Percentiles rank a stretch among this genome's conserved stretches.
Evolutionary conservation across 371 early-diverging fungal genomes (phyloP).

Genomic region (Funneliformis caledonium): DNA sequence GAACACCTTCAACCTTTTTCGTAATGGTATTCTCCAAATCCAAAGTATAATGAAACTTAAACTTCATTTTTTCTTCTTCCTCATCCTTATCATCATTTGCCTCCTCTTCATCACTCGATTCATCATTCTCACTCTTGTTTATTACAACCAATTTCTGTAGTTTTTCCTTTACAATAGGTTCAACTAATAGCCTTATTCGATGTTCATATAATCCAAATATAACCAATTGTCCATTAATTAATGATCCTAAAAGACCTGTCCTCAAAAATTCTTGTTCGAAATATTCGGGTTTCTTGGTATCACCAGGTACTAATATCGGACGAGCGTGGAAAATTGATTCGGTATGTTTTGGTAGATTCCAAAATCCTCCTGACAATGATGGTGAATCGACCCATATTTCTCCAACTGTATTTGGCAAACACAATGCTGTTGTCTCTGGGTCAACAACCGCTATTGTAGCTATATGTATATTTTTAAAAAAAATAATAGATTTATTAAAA

Average conservation of each 20-base stretch:
- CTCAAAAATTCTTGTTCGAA: conserved; percentile 66
- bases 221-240: conserved; percentile 73
- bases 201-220: conserved; percentile 80
- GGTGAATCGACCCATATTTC: conserved; percentile 87
- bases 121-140: background rate
- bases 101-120: conserved; percentile 42
- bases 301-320: conserved; percentile 58
- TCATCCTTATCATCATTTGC: conserved; percentile 21
- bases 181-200: conserved; percentile 64
- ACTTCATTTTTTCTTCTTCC: conserved; percentile 51
- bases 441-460: conserved; percentile 82
- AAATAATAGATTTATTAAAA: background rate
- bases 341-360: conserved; percentile 76
- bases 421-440: conserved; percentile 76
- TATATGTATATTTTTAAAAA: conserved; percentile 29
- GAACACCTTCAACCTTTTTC: conserved; percentile 57
- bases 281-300: conserved; percentile 40
- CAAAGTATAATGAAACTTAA: conserved; percentile 57
- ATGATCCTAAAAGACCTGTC: conserved; percentile 79
- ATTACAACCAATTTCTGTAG: background rate
- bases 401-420: conserved; percentile 76
- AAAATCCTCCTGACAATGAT: conserved; percentile 78
- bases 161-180: conserved; percentile 42
- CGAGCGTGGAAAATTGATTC: conserved; percentile 75
- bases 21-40: conserved; percentile 61